Conservation (phyloP, 371 early-diverging fungal genomes). For the Mortierella sp. region DNA sequence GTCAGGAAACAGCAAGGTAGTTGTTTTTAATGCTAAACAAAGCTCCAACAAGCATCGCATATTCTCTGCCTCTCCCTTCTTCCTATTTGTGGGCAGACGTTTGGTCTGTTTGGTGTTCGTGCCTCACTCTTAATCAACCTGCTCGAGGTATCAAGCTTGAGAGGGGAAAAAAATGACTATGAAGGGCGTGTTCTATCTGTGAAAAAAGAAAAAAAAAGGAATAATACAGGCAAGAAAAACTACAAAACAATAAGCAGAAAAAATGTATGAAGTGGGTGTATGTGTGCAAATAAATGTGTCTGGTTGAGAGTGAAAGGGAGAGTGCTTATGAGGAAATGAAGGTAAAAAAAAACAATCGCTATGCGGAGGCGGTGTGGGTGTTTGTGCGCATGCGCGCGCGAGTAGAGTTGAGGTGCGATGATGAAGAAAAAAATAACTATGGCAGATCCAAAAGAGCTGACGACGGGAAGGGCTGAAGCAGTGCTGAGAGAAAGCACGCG, state of each 20-base stretch:
- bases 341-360: too few relatives aligned
- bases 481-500: neutral
- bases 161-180: neutral
- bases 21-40: neutral
- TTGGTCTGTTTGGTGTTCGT: neutral
- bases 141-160: constrained; percentile 2
- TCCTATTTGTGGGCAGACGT: neutral
- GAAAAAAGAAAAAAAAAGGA: constrained; percentile 10
- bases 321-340: neutral
- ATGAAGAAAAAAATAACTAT: neutral
- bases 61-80: neutral
- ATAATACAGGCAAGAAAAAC: constrained; percentile 8
- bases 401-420: neutral
- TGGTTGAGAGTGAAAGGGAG: neutral
- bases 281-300: neutral
- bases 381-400: neutral
- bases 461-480: neutral
- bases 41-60: neutral
- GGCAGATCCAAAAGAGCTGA: constrained; percentile 1
- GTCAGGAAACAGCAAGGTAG: neutral
- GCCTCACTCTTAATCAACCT: neutral
- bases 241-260: neutral
- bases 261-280: neutral
- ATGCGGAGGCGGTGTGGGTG: neutral
- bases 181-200: neutral